A percentile compares a stretch with the other conserved stretches of the same genome.
phyloP scores from a whole-genome alignment of 257 asterid genomes.

The Anisodus acutangulus region DNA sequence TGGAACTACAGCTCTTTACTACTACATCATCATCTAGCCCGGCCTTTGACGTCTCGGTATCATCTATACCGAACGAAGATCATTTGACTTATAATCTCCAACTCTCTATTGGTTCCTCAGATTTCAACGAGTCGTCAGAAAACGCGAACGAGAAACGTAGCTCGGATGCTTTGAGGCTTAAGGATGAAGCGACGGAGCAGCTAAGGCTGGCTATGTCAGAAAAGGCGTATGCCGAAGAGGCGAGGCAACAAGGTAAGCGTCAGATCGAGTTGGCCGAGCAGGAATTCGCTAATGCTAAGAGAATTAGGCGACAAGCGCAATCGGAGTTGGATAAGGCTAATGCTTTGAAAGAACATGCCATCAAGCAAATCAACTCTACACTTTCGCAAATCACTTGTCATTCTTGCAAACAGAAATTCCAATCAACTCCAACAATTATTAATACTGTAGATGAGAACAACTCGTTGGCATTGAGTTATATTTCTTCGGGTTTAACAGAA shows the following conservation, averaged over 20 bases:
- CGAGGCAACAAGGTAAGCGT: constrained; percentile 63
- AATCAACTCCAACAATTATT: constrained; percentile 22
- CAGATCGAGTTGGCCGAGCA: constrained; percentile 78
- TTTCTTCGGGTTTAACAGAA: constrained; percentile 57
- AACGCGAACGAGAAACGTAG: constrained; percentile 38
- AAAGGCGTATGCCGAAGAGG: constrained; percentile 73
- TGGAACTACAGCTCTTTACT: constrained; percentile 50
- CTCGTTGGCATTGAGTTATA: constrained; percentile 45
- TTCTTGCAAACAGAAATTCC: constrained; percentile 66
- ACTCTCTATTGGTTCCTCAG: constrained; percentile 50
- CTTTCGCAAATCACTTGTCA: constrained; percentile 66
- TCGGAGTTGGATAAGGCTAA: constrained; percentile 68
- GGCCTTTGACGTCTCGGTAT: constrained; percentile 26
- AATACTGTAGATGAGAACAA: constrained; percentile 30
- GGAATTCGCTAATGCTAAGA: constrained; percentile 74
- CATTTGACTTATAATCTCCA: constrained; percentile 44
- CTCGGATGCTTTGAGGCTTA: constrained; percentile 32
- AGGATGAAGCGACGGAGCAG: constrained; percentile 52
- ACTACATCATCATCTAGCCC: constrained; percentile 14
- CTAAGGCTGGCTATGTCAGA: constrained; percentile 61
- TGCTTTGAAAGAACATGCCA: constrained; percentile 60
- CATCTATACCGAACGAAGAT: constrained; percentile 39
- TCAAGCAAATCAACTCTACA: constrained; percentile 58
- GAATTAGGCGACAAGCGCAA: constrained; percentile 74
- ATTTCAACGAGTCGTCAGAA: constrained; percentile 18